These are phyloP conservation scores for Postia placenta DNA, from an alignment of 768 basidiomycete species.

Conservation along the genomic window DNA sequence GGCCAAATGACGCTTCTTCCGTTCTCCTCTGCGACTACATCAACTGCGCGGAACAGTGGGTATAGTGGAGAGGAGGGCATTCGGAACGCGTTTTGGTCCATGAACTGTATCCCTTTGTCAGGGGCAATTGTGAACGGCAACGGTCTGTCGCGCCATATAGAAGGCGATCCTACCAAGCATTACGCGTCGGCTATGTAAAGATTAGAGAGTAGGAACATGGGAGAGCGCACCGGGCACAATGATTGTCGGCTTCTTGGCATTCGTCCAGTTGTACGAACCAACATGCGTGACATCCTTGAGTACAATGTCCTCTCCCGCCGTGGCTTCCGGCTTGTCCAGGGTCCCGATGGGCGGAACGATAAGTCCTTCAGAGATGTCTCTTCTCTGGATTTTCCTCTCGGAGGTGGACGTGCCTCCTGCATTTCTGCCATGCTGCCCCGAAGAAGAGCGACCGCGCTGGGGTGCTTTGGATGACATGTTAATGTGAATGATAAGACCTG, in stretches of 20 bases:
- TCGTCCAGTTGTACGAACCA: slow-evolving; percentile 53
- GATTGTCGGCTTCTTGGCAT: slow-evolving; percentile 38
- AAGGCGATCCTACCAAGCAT: slow-evolving; percentile 55
- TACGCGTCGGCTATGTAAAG: slow-evolving; percentile 37
- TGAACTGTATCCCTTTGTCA: slow-evolving; percentile 43
- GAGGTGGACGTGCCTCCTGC: no score
- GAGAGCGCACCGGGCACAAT: slow-evolving; percentile 39
- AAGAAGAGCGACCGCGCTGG: no score
- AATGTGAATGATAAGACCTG: no score
- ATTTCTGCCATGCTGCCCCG: no score
- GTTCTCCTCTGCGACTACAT: slow-evolving; percentile 27
- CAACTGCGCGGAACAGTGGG: slow-evolving; percentile 57
- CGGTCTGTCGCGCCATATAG: slow-evolving; percentile 42
- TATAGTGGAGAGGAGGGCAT: slow-evolving; percentile 34
- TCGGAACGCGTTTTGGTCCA: slow-evolving; percentile 56
- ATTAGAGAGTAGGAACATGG: slow-evolving; percentile 53
- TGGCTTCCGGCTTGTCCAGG: slow-evolving; percentile 3
- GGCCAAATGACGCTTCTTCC: slow-evolving; percentile 30
- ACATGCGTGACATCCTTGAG: slow-evolving; percentile 33
- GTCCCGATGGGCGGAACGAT: slow-evolving; percentile 2
- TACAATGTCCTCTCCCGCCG: slow-evolving; percentile 2
- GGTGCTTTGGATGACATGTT: no score
- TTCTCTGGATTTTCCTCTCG: no score
- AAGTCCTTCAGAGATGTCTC: slow-evolving; percentile 7
- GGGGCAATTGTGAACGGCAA: slow-evolving; percentile 48